These are phyloP conservation scores for Chrysoporthe deuterocubensis DNA, from an alignment of 2,329 filamentous ascomycete species.

Conservation along the genomic window DNA sequence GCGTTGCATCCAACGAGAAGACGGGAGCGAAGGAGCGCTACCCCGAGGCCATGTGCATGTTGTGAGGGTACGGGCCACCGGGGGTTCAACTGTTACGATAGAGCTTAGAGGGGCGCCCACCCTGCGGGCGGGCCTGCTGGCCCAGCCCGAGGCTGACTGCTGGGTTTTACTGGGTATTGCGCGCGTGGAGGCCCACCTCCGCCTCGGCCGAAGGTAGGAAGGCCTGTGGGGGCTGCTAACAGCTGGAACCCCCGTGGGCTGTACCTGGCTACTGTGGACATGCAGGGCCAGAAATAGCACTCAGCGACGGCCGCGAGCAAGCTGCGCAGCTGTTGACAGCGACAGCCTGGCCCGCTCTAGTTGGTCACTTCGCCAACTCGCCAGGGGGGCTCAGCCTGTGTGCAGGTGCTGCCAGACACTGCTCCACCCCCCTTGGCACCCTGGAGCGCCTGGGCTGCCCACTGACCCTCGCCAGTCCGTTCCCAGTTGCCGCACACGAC, in stretches of 20 bases:
- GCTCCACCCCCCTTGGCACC: not conserved
- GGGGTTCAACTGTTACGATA: not conserved
- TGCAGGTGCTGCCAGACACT: not conserved
- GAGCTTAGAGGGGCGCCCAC: not conserved
- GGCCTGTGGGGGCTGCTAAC: conserved; percentile 1
- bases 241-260: not conserved
- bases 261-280: not conserved
- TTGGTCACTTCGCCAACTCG: not conserved
- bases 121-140: not conserved
- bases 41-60: not conserved
- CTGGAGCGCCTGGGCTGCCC: not conserved
- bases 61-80: not conserved
- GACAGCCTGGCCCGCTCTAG: not conserved
- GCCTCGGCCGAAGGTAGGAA: not conserved
- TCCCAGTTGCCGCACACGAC: not conserved
- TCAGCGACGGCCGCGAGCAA: not conserved
- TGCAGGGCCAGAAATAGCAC: conserved; percentile 3
- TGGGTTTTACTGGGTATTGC: no score
- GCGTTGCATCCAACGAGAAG: not conserved
- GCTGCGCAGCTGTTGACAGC: not conserved
- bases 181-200: no score
- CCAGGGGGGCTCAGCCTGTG: not conserved
- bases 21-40: not conserved
- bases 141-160: not conserved
- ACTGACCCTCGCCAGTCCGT: not conserved